phyloP scores from a whole-genome alignment of 2,329 filamentous ascomycete species.

The Penicillium sp. region DNA sequence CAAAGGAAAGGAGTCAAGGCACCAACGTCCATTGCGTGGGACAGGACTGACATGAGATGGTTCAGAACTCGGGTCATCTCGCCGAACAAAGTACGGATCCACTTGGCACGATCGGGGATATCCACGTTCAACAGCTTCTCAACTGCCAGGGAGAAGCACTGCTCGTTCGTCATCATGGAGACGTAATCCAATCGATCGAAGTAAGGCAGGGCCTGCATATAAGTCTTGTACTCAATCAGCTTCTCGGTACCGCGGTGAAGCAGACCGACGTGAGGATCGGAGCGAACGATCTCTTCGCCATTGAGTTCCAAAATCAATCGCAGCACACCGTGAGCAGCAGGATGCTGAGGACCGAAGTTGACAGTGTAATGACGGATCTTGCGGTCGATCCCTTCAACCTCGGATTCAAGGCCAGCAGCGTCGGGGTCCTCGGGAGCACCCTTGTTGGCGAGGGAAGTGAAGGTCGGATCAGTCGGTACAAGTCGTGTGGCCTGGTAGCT shows the following conservation, averaged over 20 bases:
- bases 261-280: constrained; percentile 94
- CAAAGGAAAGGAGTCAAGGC: constrained; percentile 97
- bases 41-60: constrained; percentile 96
- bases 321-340: constrained; percentile 95
- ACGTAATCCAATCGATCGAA: constrained; percentile 99
- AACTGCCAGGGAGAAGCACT: constrained; percentile 91
- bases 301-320: constrained; percentile 96
- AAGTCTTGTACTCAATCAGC: constrained; percentile 99
- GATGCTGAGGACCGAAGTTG: constrained; percentile 99
- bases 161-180: constrained; percentile 99
- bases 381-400: constrained; percentile 52
- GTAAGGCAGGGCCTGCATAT: constrained; percentile 95
- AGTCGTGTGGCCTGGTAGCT: constrained; percentile 54
- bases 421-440: constrained; percentile 42
- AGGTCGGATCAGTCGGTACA: constrained; percentile 58
- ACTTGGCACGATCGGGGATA: constrained; percentile 92
- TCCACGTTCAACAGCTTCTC: constrained; percentile 98
- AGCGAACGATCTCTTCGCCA: constrained; percentile 94
- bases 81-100: constrained; percentile 91
- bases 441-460: constrained; percentile 47
- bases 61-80: constrained; percentile 94
- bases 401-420: constrained; percentile 49
- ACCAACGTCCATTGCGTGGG: constrained; percentile 98
- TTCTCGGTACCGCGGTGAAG: constrained; percentile 98
- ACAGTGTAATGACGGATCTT: constrained; percentile 99